A percentile compares a stretch with the other conserved stretches of the same genome.
Evolutionary conservation across 495 filamentous ascomycete species (phyloP).

Genomic region (Cercophora samala): DNA sequence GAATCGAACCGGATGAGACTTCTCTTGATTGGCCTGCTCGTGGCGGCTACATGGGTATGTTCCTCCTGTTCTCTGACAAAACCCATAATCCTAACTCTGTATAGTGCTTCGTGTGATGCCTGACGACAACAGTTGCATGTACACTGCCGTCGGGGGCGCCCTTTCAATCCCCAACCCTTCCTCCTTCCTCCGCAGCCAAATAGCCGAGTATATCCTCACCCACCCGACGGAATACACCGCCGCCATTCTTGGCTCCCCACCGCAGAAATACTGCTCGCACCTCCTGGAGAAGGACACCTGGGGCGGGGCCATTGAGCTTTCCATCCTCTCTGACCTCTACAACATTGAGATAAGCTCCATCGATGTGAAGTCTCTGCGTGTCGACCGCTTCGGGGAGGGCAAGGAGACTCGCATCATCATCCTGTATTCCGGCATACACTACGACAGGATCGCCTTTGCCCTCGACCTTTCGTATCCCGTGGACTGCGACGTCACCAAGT

Average conservation of each 20-base stretch:
- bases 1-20: constrained; percentile 37
- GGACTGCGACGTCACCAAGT: constrained; percentile 75
- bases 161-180: constrained; percentile 45
- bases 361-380: constrained; percentile 54
- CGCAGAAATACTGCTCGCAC: constrained; percentile 77
- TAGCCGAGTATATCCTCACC: constrained; percentile 73
- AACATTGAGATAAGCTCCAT: constrained; percentile 82
- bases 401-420: constrained; percentile 68
- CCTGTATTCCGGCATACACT: constrained; percentile 92
- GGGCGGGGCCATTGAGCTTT: constrained; percentile 90
- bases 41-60: constrained; percentile 32
- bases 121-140: constrained; percentile 94
- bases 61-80: not conserved
- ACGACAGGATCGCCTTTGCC: constrained; percentile 81
- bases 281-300: constrained; percentile 78
- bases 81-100: not conserved
- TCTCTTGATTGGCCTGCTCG: constrained; percentile 33
- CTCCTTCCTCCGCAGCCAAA: constrained; percentile 67
- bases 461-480: constrained; percentile 60
- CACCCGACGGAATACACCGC: constrained; percentile 68
- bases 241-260: constrained; percentile 71
- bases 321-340: constrained; percentile 81
- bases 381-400: constrained; percentile 80
- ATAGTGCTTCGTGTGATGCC: constrained; percentile 88
- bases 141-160: constrained; percentile 79